A percentile compares a stretch with the other conserved stretches of the same genome.
Evolutionary conservation across 768 basidiomycete genomes (phyloP).

Genomic region (Leccinum arenicola): DNA sequence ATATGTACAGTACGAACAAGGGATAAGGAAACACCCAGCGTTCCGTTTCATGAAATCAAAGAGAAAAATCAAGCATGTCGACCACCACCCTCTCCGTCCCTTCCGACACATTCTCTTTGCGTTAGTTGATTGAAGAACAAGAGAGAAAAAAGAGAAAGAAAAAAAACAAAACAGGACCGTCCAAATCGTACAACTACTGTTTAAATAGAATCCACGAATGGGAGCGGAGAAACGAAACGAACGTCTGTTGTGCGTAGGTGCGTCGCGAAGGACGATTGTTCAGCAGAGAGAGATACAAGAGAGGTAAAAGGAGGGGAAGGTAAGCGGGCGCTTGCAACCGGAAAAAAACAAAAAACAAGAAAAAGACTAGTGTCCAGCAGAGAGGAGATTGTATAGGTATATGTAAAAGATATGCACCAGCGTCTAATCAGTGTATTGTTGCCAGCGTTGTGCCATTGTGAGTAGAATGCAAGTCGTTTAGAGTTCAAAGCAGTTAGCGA

Average conservation of each 20-base stretch:
- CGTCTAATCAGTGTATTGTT: conserved; percentile 1
- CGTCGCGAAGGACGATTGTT: background rate
- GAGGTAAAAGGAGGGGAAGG: background rate
- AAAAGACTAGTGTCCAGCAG: background rate
- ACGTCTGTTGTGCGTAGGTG: background rate
- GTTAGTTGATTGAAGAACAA: background rate
- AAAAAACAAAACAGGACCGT: background rate
- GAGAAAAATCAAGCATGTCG: background rate
- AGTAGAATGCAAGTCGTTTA: conserved; percentile 5
- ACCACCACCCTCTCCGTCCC: background rate
- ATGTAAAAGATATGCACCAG: background rate
- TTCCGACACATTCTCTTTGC: background rate
- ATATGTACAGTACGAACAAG: background rate
- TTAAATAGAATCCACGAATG: background rate
- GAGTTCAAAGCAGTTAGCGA: background rate
- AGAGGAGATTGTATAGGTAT: background rate
- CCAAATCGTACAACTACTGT: background rate
- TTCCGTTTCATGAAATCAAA: background rate
- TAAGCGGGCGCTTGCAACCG: background rate
- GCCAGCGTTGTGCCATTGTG: background rate
- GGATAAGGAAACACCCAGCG: background rate
- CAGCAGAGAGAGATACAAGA: background rate
- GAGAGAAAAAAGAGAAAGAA: background rate
- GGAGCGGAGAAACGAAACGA: background rate
- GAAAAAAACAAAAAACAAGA: background rate